Evolutionary conservation across 2,329 filamentous ascomycete genomes (phyloP), one percentile per base, ranked within the genome.

Genomic region (Fusarium albosuccineum): DNA sequence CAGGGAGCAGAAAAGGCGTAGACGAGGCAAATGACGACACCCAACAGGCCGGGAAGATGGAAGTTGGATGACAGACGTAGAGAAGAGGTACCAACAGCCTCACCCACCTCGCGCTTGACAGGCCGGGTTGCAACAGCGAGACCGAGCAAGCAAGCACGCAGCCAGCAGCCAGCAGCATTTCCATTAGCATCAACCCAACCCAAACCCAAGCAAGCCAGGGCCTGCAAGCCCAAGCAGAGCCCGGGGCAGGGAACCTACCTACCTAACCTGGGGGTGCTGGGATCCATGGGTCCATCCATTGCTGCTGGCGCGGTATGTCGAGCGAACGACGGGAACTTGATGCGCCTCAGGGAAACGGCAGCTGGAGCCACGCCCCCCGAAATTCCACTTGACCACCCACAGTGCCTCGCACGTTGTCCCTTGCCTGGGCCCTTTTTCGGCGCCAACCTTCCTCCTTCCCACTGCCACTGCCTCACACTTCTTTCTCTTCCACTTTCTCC

Each of bases 401-500:
- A 56, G 66, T 69, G 14, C n/a, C 3, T 14, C 27, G 33, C 45
- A 69, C 66, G 10, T 59, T 69, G 42, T 45, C 2, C 42, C 65
- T 69, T 69, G 39, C 48, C 55, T 66, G 66, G 66, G 63, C 46
- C 60, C 55, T 60, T 55, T 33, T 69, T 69, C 59, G 66, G 66
- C 59, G 64, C 66, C 62, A 66, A 66, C 66, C 66, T 69, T 64
- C 59, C 66, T 64, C 42, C 49, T 62, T 64, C 66, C 57, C 51
- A 62, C 64, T 67, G 42, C 64, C 62, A 69, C 63, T 65, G 61
- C 68, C 62, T 67, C 65, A 65, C 65, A 26, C 39, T 41, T 70
- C 69, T 60, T 68, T 75, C 68, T 67, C 67, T 71, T 62, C 56
- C 64, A 61, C 60, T 62, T 62, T 59, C 63, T 60, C 53, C 64